phyloP scores from a whole-genome alignment of 306 rosid species.

The Purshia tridentata region DNA sequence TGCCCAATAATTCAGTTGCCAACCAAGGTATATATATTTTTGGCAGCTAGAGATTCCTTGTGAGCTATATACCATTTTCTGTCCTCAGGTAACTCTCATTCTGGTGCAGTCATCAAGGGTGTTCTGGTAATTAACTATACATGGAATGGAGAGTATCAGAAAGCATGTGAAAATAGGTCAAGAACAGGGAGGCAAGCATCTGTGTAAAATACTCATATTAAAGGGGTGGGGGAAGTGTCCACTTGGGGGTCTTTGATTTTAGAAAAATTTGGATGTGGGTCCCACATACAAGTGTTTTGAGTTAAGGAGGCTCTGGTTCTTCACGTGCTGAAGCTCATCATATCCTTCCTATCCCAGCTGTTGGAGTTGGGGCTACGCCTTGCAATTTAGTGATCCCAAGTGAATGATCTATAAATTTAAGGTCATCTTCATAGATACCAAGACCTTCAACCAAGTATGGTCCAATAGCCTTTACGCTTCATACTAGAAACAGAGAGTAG shows the following conservation, averaged over 20 bases:
- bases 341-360: constrained; percentile 7
- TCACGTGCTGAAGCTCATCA: constrained; percentile 49
- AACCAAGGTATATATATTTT: constrained; percentile 8
- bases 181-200: constrained; percentile 56
- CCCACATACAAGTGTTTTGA: constrained; percentile 21
- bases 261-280: constrained; percentile 35
- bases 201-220: constrained; percentile 51
- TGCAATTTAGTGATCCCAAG: constrained; percentile 2
- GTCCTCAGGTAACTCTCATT: constrained; percentile 13
- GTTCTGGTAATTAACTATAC: constrained; percentile 31
- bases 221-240: constrained; percentile 17
- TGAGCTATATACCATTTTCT: constrained; percentile 17
- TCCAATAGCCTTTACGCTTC: background rate
- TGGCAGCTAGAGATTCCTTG: constrained; percentile 36
- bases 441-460: constrained; percentile 28
- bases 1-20: constrained; percentile 26
- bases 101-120: constrained; percentile 31
- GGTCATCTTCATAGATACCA: constrained; percentile 11
- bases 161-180: constrained; percentile 56
- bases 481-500: background rate
- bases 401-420: background rate
- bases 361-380: constrained; percentile 20
- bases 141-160: constrained; percentile 46
- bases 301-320: constrained; percentile 22
- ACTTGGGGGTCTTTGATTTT: constrained; percentile 24